Evolutionary conservation across 2,329 filamentous ascomycete genomes (phyloP), one percentile per base, ranked within the genome.

Genomic region (Elsinoe australis): DNA sequence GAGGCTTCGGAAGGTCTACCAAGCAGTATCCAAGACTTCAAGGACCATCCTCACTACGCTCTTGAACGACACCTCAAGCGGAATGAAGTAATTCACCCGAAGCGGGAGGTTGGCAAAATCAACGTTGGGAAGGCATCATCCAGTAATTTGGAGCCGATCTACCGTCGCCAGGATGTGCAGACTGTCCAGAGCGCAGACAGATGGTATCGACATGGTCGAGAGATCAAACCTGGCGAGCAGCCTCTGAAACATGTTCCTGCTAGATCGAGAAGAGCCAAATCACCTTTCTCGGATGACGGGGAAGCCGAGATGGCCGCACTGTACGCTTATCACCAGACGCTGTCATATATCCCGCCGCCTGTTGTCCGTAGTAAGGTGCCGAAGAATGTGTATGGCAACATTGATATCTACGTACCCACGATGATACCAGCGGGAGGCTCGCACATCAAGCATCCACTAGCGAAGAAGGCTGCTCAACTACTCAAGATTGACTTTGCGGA

Each of bases 201-300:
- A 54, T 98, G 92, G 94, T 95, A 92, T 64, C 80, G 89, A 2
- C 67, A 90, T 51, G 92, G 92, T 0, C 76, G 87, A 19, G 82
- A 88, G 54, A 79, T 98, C 5, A 86, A 80, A 55, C 67, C 78
- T 0, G 80, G 83, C 10, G 86, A 95, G 62, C 83, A 92, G 49
- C 87, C 92, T 0, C 74, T 85, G 10, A 96, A 95, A 61, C 82
- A 83, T 61, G 64, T 71, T 35, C 64, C 63, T 57, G 24, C 67
- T 12, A 53, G 57, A n/a, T 28, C 39, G n/a, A 53, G 52, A 42
- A 51, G 51, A 19, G 53, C 53, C 10, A 32, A 31, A 45, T 66
- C 67, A 1, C 56, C 65, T 2, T 58, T 59, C n/a, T 60, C 62
- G 3, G 65, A 64, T 15, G 55, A 67, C 6, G 69, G 70, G 12